Evolutionary conservation across 2,329 filamentous ascomycete genomes (phyloP).

Genomic region (Hypoxylon sp.): DNA sequence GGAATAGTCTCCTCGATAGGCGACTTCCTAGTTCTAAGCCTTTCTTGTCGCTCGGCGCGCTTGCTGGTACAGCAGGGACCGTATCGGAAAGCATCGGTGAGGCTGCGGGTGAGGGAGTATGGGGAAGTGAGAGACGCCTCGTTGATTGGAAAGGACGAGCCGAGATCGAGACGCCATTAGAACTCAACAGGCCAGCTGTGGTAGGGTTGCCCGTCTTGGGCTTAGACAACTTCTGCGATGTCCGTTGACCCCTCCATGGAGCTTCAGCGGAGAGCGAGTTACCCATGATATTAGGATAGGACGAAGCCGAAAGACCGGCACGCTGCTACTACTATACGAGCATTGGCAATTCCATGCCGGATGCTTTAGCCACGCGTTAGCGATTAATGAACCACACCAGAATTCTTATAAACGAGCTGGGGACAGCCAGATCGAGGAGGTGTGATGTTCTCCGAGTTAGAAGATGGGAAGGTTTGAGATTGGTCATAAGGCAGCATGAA

Average conservation of each 20-base stretch:
- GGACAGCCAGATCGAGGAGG: constrained; percentile 25
- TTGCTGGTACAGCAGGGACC: constrained; percentile 24
- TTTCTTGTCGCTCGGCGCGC: constrained; percentile 19
- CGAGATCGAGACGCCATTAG: constrained; percentile 55
- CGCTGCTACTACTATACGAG: constrained; percentile 57
- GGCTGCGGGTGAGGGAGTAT: constrained; percentile 40
- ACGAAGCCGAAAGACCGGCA: constrained; percentile 52
- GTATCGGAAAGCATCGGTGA: constrained; percentile 46
- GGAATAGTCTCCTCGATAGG: constrained; percentile 55
- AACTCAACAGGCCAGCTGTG: constrained; percentile 61
- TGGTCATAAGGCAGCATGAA: constrained; percentile 46
- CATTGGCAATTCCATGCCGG: constrained; percentile 60
- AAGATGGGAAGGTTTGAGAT: constrained; percentile 39
- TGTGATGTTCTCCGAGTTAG: constrained; percentile 33
- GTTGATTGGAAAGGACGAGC: constrained; percentile 51
- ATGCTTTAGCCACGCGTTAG: constrained; percentile 52
- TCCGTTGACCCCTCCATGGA: constrained; percentile 55
- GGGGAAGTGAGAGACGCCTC: constrained; percentile 50
- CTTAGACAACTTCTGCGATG: constrained; percentile 68
- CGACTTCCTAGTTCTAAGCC: constrained; percentile 39
- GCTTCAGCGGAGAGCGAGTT: constrained; percentile 66
- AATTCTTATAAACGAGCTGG: constrained; percentile 52
- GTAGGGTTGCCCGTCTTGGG: constrained; percentile 61
- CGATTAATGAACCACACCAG: constrained; percentile 43
- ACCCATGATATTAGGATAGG: constrained; percentile 61